Evolutionary conservation across 1,284 basidiomycete genomes (phyloP).

Genomic region (Nidula niveotomentosa): DNA sequence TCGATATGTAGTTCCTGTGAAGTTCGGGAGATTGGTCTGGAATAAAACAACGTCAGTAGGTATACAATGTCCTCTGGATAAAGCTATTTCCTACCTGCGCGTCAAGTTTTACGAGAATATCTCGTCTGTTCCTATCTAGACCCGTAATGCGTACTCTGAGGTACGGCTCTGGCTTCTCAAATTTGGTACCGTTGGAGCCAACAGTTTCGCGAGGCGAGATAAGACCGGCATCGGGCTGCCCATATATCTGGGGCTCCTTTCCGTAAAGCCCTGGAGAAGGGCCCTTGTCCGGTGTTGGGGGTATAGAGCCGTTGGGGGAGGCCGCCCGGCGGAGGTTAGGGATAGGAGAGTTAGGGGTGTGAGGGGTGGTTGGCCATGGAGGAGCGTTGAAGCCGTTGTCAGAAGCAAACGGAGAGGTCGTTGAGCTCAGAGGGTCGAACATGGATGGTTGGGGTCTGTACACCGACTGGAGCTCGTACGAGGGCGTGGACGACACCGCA

Average conservation of each 20-base stretch:
- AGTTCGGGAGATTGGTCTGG: slow-evolving; percentile 92
- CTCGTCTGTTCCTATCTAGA: slow-evolving; percentile 90
- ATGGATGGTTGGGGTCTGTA: slow-evolving; percentile 19
- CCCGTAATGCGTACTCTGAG: slow-evolving; percentile 86
- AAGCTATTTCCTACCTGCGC: slow-evolving; percentile 72
- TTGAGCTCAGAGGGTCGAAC: slow-evolving; percentile 57
- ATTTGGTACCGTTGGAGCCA: slow-evolving; percentile 63
- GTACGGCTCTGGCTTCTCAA: slow-evolving; percentile 78
- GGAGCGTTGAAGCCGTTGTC: slow-evolving; percentile 35
- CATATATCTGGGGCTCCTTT: slow-evolving; percentile 80
- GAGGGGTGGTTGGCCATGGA: slow-evolving; percentile 63
- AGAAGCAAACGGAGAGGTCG: slow-evolving; percentile 43
- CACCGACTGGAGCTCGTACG: too few species aligned
- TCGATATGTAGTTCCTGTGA: slow-evolving; percentile 84
- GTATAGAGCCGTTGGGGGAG: slow-evolving; percentile 25
- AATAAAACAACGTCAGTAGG: background rate
- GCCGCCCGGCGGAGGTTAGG: slow-evolving; percentile 51
- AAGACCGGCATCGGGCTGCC: slow-evolving; percentile 76
- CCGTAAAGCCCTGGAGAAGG: slow-evolving; percentile 61
- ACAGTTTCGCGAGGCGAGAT: slow-evolving; percentile 70
- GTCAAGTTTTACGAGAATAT: slow-evolving; percentile 90
- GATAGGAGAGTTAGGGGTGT: slow-evolving; percentile 47
- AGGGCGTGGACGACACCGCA: too few species aligned
- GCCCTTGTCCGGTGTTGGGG: slow-evolving; percentile 47
- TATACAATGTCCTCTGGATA: background rate